phyloP scores from a whole-genome alignment of 2,329 filamentous ascomycete genomes.

The Daldinia eschscholtzii region DNA sequence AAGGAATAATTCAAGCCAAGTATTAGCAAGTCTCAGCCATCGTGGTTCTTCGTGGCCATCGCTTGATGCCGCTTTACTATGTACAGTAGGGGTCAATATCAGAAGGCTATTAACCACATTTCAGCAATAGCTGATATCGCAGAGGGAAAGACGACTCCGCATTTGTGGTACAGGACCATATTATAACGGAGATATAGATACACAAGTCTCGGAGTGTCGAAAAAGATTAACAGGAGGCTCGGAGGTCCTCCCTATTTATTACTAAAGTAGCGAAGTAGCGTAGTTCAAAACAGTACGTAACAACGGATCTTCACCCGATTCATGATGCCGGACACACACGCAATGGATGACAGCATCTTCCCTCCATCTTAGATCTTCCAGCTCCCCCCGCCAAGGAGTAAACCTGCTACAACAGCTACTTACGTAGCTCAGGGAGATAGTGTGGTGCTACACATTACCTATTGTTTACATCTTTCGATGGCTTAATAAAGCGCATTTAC shows the following conservation, averaged over 20 bases:
- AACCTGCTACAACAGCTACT: constrained; percentile 14
- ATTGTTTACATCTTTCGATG: constrained; percentile 28
- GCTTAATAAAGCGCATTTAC: constrained; percentile 10
- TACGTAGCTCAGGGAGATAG: constrained; percentile 8
- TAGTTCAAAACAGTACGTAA: constrained; percentile 6
- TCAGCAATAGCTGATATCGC: constrained; percentile 19
- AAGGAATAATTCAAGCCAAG: constrained; percentile 30
- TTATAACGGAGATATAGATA: background rate
- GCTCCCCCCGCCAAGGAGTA: constrained; percentile 30
- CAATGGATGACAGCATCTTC: constrained; percentile 36
- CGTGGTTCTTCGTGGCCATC: constrained; percentile 34
- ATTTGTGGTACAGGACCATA: constrained; percentile 4
- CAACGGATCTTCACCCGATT: constrained; percentile 22
- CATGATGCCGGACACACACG: constrained; percentile 30
- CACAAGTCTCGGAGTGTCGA: background rate
- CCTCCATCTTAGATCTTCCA: constrained; percentile 40
- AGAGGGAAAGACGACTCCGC: constrained; percentile 17
- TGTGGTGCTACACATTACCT: constrained; percentile 23
- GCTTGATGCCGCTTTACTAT: constrained; percentile 15
- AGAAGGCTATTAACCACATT: constrained; percentile 2
- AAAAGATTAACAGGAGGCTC: constrained; percentile 16
- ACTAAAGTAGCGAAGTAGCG: constrained; percentile 7
- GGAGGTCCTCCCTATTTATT: constrained; percentile 22
- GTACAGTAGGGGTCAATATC: constrained; percentile 2
- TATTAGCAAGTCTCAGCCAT: constrained; percentile 33